Percentiles rank a stretch among this genome's conserved stretches.
Evolutionary conservation across 306 rosid species (phyloP).

Genomic region (Trifolium dubium): DNA sequence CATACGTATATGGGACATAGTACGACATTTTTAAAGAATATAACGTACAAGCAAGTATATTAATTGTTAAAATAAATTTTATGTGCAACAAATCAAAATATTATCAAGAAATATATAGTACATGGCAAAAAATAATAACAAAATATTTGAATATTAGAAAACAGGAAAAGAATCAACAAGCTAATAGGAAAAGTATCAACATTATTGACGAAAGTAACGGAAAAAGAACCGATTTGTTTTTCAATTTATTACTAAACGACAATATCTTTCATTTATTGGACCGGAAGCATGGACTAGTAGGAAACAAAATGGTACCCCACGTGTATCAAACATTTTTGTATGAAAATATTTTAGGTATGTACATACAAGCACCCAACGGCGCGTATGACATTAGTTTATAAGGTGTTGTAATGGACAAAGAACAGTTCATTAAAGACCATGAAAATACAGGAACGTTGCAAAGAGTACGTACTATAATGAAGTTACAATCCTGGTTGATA

Average conservation of each 20-base stretch:
- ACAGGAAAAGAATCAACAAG: neutral
- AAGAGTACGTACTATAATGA: neutral
- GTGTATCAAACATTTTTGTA: neutral
- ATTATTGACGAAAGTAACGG: neutral
- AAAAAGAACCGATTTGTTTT: neutral
- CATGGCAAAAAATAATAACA: neutral
- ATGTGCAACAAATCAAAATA: neutral
- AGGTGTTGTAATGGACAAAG: neutral
- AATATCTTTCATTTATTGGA: neutral
- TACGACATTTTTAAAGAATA: neutral
- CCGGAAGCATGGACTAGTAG: neutral
- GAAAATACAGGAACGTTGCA: neutral
- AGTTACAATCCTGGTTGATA: conserved; percentile 17
- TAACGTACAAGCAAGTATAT: neutral
- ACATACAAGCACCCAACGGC: neutral
- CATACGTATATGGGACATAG: neutral
- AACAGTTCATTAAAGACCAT: neutral
- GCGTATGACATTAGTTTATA: neutral
- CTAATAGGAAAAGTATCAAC: neutral
- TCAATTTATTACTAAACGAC: neutral
- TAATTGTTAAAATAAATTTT: neutral
- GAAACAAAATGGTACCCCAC: neutral
- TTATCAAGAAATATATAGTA: neutral
- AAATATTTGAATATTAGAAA: neutral
- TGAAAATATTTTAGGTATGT: neutral